Conservation (phyloP, 2,329 filamentous ascomycete species). For the Conoideocrella luteorostrata region DNA sequence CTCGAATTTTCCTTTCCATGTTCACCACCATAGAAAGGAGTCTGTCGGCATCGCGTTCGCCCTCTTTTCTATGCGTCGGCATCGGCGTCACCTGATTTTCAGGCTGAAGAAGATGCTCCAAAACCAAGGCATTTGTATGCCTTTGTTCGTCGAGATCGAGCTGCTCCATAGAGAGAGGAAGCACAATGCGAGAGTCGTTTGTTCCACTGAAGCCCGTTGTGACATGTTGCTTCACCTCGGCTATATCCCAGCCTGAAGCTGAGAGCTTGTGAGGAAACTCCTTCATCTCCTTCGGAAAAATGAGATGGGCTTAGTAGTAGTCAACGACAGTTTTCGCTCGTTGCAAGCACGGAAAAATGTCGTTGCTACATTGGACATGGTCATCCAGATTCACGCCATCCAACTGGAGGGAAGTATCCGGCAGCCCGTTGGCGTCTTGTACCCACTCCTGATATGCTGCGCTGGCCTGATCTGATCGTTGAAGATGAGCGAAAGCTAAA, state of each 20-base stretch:
- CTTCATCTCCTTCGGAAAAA: slow-evolving; percentile 56
- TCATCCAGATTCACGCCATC: slow-evolving; percentile 55
- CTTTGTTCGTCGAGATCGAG: slow-evolving; percentile 45
- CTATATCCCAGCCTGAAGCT: slow-evolving; percentile 63
- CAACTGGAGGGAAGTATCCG: slow-evolving; percentile 32
- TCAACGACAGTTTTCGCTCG: slow-evolving; percentile 51
- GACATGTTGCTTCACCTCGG: slow-evolving; percentile 34
- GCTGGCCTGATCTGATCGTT: slow-evolving; percentile 43
- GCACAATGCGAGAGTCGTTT: slow-evolving; percentile 51
- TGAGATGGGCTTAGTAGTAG: slow-evolving; percentile 52
- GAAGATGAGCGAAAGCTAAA: slow-evolving; percentile 38
- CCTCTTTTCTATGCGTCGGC: not conserved
- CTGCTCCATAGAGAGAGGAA: slow-evolving; percentile 52
- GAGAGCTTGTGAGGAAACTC: slow-evolving; percentile 59
- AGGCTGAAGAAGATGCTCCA: slow-evolving; percentile 48
- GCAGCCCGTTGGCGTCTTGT: slow-evolving; percentile 23
- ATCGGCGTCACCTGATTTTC: slow-evolving; percentile 37
- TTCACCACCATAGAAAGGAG: slow-evolving; percentile 37
- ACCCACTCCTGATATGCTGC: slow-evolving; percentile 48
- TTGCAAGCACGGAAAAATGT: slow-evolving; percentile 48
- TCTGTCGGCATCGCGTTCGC: slow-evolving; percentile 21
- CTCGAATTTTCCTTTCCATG: slow-evolving; percentile 36
- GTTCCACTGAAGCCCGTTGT: slow-evolving; percentile 67
- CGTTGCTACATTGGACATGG: slow-evolving; percentile 32
- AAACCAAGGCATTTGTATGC: slow-evolving; percentile 62